Evolutionary conservation across 2,329 filamentous ascomycete genomes (phyloP), one percentile per base, ranked within the genome.

Genomic region (Sporothrix variecibatus): DNA sequence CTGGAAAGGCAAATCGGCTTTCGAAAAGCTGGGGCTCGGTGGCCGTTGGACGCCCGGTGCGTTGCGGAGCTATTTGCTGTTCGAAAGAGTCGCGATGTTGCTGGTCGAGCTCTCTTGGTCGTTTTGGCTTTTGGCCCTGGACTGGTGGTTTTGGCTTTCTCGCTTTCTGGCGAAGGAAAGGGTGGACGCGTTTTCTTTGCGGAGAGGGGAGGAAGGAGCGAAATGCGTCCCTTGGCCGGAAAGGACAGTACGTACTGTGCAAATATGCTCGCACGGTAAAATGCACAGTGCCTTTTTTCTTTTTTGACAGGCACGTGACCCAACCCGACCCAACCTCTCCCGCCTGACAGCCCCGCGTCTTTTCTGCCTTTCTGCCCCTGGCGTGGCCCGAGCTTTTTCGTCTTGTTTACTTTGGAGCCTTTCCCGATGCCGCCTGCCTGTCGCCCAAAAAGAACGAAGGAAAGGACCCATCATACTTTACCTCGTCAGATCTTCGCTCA

Each of bases 401-500:
- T 53, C 76, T 77, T 77, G 76, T 77, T 77, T 77, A 77, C 76
- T 77, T 75, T 76, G 70, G 65, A 68, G 73, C 68, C 69, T 67
- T 74, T 72, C 58, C 67, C 31, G 60, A 74, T 75, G 72, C 68
- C 67, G 72, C 73, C 46, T 62, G 72, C 64, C 53, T 65, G 31
- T 17, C 38, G 15, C 40, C 51, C 8, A 53, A 38, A 58, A 56
- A 11, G 40, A 43, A 38, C 20, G 15, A 62, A n/a, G n/a, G 20
- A 12, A 28, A 34, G 34, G 43, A 73, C 23, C 40, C 62, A 38
- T 40, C 71, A 71, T 73, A 49, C 43, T 49, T 49, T 73, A 68
- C 73, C 72, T 64, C 67, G 46, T 53, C 60, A 60, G 12, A 23
- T 26, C 38, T 51, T 31, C 15, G 34, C 31, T 40, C 71, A 31